Conservation (phyloP, 768 basidiomycete species). For the Strobilomyces echinocephalus region DNA sequence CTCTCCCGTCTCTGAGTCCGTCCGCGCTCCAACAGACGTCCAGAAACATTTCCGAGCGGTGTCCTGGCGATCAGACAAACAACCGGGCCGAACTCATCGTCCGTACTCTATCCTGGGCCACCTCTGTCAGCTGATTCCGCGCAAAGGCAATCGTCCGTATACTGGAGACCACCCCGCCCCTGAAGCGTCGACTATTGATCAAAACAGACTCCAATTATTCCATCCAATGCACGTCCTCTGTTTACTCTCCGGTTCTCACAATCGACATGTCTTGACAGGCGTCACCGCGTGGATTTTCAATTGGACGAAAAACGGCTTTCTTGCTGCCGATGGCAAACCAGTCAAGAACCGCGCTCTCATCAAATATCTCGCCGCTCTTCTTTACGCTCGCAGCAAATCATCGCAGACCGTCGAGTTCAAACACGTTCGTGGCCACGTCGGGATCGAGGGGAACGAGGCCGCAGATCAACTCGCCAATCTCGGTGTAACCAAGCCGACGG, state of each 20-base stretch:
- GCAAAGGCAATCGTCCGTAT: constrained; percentile 82
- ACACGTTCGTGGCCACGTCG: constrained; percentile 77
- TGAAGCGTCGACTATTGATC: constrained; percentile 57
- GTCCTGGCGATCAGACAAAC: constrained; percentile 81
- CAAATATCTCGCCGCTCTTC: constrained; percentile 59
- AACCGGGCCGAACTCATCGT: constrained; percentile 88
- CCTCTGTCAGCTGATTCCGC: background rate
- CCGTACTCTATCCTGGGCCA: constrained; percentile 23
- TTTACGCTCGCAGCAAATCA: constrained; percentile 45
- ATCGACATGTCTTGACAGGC: constrained; percentile 42
- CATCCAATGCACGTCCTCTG: constrained; percentile 55
- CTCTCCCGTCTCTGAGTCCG: background rate
- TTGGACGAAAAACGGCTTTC: constrained; percentile 60
- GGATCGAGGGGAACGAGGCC: constrained; percentile 78
- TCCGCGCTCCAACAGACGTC: background rate
- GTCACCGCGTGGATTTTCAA: constrained; percentile 60
- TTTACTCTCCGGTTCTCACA: background rate
- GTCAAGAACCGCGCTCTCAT: constrained; percentile 77
- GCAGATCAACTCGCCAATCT: constrained; percentile 71
- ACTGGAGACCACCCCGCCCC: constrained; percentile 64
- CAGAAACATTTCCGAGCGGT: constrained; percentile 80
- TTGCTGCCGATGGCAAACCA: constrained; percentile 40
- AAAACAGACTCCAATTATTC: constrained; percentile 85
- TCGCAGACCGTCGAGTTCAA: constrained; percentile 59
- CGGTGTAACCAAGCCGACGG: constrained; percentile 41